Percentiles rank a stretch among this genome's conserved stretches.
Conservation (phyloP, 169 alveolate genomes). For the Eimeria sp. region DNA sequence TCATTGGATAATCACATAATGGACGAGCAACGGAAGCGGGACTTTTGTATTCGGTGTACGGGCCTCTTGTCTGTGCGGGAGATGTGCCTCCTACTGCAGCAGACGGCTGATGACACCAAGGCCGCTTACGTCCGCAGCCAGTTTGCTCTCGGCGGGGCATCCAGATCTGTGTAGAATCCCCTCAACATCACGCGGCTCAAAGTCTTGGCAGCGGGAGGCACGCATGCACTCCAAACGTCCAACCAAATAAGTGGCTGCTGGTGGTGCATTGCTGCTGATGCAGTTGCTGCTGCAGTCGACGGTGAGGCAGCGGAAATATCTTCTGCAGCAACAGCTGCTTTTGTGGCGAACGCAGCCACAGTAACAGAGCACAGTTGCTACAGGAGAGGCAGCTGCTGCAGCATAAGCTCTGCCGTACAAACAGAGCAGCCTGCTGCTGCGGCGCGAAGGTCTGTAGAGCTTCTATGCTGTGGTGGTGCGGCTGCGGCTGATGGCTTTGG, state of each 20-base stretch:
- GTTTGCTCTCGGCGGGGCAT: conserved; percentile 52
- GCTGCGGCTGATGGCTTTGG: not conserved
- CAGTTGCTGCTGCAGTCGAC: not conserved
- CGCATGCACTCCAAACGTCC: not conserved
- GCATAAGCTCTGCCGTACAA: not conserved
- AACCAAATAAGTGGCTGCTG: not conserved
- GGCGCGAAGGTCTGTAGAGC: not conserved
- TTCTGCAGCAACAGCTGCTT: conserved; percentile 5
- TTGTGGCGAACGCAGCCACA: not conserved
- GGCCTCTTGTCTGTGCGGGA: conserved; percentile 46
- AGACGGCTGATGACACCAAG: conserved; percentile 78
- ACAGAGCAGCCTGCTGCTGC: not conserved
- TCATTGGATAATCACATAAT: conserved; percentile 7
- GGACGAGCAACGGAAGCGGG: conserved; percentile 70
- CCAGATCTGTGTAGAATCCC: not conserved
- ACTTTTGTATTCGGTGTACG: conserved; percentile 49
- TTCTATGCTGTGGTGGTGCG: not conserved
- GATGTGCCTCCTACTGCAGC: conserved; percentile 74
- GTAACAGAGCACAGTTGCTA: not conserved
- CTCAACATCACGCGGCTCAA: not conserved
- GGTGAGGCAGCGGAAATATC: not conserved
- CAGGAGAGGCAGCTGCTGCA: not conserved
- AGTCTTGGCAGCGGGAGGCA: not conserved
- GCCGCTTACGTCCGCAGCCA: conserved; percentile 74
- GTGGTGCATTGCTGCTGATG: not conserved